These are phyloP conservation scores for Cercospora sesami DNA, from an alignment of 2,329 filamentous ascomycete genomes.

Conservation along the genomic window DNA sequence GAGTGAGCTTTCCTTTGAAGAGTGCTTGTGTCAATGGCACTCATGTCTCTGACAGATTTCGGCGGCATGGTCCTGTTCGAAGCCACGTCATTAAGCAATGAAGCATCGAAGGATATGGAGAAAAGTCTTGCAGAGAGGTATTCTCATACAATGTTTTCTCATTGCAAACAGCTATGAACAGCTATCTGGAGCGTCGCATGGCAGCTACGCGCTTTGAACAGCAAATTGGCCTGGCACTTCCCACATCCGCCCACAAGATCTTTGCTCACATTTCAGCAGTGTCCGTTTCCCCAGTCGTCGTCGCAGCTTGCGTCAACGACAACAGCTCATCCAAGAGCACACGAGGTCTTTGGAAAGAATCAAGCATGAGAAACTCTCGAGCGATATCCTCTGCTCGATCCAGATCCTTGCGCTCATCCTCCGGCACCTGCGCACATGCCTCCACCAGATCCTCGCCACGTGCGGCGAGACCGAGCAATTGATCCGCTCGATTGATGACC, in stretches of 20 bases:
- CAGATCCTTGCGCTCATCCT: constrained; percentile 65
- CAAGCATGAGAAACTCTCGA: constrained; percentile 45
- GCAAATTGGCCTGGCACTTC: background rate
- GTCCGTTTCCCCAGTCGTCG: background rate
- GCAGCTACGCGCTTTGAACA: background rate
- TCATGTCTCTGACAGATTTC: background rate
- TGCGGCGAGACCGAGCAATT: constrained; percentile 66
- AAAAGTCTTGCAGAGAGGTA: background rate
- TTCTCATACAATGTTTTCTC: background rate
- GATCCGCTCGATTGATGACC: constrained; percentile 74
- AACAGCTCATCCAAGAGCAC: constrained; percentile 44
- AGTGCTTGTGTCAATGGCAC: background rate
- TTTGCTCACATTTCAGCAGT: background rate
- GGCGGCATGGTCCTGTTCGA: background rate
- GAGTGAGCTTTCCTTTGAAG: background rate
- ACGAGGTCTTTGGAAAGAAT: constrained; percentile 41
- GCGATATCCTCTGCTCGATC: constrained; percentile 60
- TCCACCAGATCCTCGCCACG: constrained; percentile 74
- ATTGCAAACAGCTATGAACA: background rate
- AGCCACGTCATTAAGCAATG: background rate
- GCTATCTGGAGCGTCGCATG: background rate
- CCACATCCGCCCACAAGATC: background rate
- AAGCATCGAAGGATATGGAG: background rate
- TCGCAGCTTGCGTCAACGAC: constrained; percentile 10
- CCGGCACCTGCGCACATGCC: constrained; percentile 67